A percentile compares a stretch with the other conserved stretches of the same genome.
phyloP scores from a whole-genome alignment of 257 asterid species.

The Striga asiatica region DNA sequence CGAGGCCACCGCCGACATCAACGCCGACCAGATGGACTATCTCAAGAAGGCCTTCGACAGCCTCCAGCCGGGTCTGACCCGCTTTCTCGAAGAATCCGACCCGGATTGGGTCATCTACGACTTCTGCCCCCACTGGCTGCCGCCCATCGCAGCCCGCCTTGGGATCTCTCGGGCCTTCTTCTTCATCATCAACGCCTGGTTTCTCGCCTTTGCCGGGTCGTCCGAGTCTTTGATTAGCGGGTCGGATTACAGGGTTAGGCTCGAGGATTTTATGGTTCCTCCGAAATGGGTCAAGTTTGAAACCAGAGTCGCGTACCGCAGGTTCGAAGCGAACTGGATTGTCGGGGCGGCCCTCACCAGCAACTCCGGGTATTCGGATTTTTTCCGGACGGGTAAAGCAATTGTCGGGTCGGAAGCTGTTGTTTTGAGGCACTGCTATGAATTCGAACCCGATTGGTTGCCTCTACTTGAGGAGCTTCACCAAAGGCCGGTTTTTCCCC shows the following conservation, averaged over 20 bases:
- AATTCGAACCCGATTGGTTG: slow-evolving; percentile 33
- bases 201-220: slow-evolving; percentile 5
- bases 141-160: slow-evolving; percentile 17
- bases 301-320: slow-evolving; percentile 14
- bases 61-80: background rate
- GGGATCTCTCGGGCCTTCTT: slow-evolving; percentile 14
- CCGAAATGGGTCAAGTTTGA: slow-evolving; percentile 28
- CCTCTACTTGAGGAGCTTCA: slow-evolving; percentile 20
- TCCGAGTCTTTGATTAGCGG: slow-evolving; percentile 6
- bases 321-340: slow-evolving; percentile 5
- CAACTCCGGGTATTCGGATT: slow-evolving; percentile 25
- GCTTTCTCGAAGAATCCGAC: background rate
- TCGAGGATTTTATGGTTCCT: slow-evolving; percentile 25
- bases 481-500: slow-evolving; percentile 14
- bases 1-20: background rate
- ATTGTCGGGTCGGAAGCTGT: slow-evolving; percentile 13
- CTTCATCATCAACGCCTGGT: background rate
- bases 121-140: slow-evolving; percentile 21
- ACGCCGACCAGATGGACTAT: background rate
- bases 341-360: background rate
- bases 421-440: slow-evolving; percentile 17
- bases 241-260: slow-evolving; percentile 10
- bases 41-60: background rate
- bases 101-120: slow-evolving; percentile 4
- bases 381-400: slow-evolving; percentile 16